A percentile compares a stretch with the other conserved stretches of the same genome.
Conservation (phyloP, 2,329 filamentous ascomycete species). For the Thermoascus crustaceus region DNA sequence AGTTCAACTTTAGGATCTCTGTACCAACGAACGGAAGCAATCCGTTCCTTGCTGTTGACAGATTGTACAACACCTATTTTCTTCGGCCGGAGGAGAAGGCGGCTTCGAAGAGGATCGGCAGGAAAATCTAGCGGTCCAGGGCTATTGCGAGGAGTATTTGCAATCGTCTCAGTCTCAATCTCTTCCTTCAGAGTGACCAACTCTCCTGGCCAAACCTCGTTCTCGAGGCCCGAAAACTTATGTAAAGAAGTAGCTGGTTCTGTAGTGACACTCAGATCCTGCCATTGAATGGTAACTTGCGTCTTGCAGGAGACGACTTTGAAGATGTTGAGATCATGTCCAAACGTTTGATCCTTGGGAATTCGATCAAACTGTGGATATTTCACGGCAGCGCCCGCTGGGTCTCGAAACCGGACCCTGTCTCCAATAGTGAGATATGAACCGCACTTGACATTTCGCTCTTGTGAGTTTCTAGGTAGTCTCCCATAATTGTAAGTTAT, state of each 20-base stretch:
- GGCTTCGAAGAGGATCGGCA: background rate
- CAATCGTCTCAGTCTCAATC: conserved; percentile 14
- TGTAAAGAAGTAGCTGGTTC: conserved; percentile 38
- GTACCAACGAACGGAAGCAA: conserved; percentile 51
- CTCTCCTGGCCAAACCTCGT: conserved; percentile 52
- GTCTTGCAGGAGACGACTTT: conserved; percentile 43
- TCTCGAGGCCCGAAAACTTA: conserved; percentile 28
- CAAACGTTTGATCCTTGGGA: conserved; percentile 40
- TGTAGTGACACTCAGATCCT: conserved; percentile 45
- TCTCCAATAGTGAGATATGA: conserved; percentile 38
- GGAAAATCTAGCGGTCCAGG: conserved; percentile 4
- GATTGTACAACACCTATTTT: conserved; percentile 51
- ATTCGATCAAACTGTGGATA: conserved; percentile 43
- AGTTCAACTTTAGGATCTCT: conserved; percentile 30
- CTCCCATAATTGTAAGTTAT: conserved; percentile 18
- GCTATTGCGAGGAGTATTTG: conserved; percentile 4
- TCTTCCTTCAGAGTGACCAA: conserved; percentile 43
- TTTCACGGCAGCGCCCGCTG: conserved; percentile 42
- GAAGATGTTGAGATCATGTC: conserved; percentile 53
- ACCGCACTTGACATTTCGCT: conserved; percentile 8
- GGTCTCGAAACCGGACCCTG: conserved; percentile 49
- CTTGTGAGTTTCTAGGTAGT: conserved; percentile 6
- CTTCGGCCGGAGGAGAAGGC: conserved; percentile 28
- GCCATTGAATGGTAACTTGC: conserved; percentile 50
- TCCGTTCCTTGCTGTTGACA: conserved; percentile 48